phyloP scores from a whole-genome alignment of 108 stramenopile genomes.

The Nannochloropsis gaditana region DNA sequence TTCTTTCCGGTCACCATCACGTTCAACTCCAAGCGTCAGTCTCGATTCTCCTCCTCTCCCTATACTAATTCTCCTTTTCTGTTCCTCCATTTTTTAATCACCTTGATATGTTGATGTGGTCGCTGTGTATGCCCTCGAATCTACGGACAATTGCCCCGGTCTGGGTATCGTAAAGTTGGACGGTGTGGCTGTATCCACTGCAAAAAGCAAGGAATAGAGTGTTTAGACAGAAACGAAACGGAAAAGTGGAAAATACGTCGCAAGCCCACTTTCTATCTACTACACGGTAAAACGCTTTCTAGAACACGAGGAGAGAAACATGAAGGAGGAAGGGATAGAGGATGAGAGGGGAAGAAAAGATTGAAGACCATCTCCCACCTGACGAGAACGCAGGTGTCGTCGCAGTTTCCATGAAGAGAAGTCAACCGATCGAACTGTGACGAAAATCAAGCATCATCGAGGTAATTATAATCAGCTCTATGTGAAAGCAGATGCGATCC shows the following conservation, averaged over 20 bases:
- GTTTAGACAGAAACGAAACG: conserved; percentile 36
- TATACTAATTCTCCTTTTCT: neutral
- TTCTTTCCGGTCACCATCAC: too few relatives aligned
- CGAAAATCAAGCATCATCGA: too few relatives aligned
- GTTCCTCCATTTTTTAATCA: neutral
- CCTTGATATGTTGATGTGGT: conserved; percentile 52
- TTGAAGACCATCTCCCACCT: conserved; percentile 24
- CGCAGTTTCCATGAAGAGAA: neutral
- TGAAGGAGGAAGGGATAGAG: neutral
- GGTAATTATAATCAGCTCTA: too few relatives aligned
- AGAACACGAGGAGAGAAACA: too few relatives aligned
- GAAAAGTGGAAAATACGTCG: conserved; percentile 29
- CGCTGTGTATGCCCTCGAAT: conserved; percentile 33
- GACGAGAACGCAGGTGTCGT: neutral
- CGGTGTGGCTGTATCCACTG: conserved; percentile 41
- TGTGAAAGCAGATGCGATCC: too few relatives aligned
- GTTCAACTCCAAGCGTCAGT: too few relatives aligned
- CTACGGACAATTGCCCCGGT: conserved; percentile 29
- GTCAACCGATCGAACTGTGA: neutral
- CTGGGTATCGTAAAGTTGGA: conserved; percentile 34
- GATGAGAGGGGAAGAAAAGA: neutral
- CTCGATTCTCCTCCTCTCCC: too few relatives aligned
- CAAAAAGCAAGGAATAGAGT: conserved; percentile 38
- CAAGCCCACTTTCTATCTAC: conserved; percentile 5
- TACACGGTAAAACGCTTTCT: neutral